Evolutionary conservation across 1,139 yeast genomes (phyloP).

Genomic region (Kurtzmaniella quercitrusa): DNA sequence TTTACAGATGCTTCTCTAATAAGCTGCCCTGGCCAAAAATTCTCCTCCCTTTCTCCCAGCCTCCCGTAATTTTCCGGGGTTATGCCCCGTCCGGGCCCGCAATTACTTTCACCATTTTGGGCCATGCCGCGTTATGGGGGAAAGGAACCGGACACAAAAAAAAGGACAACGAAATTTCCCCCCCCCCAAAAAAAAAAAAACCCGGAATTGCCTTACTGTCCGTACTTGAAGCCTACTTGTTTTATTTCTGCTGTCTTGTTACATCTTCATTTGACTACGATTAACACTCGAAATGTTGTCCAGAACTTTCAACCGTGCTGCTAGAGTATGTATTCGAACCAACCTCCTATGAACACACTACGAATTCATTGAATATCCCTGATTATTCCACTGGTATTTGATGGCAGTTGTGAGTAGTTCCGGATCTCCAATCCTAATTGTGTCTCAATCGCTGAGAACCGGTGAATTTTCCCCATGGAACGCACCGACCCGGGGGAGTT

Average conservation of each 20-base stretch:
- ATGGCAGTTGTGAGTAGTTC: too few relatives aligned
- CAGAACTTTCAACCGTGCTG: conserved; percentile 39
- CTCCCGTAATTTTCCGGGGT: too few relatives aligned
- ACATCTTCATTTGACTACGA: background rate
- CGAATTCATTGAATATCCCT: too few relatives aligned
- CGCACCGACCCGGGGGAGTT: background rate
- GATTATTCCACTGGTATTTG: too few relatives aligned
- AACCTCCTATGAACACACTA: too few relatives aligned
- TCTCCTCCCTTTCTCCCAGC: too few relatives aligned
- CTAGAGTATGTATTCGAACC: conserved; percentile 34
- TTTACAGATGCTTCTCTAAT: too few relatives aligned
- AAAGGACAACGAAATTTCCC: too few relatives aligned
- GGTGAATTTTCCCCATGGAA: background rate
- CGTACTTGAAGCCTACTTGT: background rate
- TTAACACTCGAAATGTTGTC: conserved; percentile 29
- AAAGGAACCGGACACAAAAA: background rate
- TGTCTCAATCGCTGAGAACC: too few relatives aligned
- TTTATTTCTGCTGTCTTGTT: conserved; percentile 4
- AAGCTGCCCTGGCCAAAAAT: too few relatives aligned
- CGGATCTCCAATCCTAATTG: background rate
- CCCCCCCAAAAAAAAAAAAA: conserved; percentile 2
- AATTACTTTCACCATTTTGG: too few relatives aligned
- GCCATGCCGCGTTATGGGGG: background rate
- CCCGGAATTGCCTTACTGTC: background rate
- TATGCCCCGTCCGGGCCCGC: too few relatives aligned